Conservation (phyloP, 2,329 filamentous ascomycete genomes). For the Colletotrichum graminicola region DNA sequence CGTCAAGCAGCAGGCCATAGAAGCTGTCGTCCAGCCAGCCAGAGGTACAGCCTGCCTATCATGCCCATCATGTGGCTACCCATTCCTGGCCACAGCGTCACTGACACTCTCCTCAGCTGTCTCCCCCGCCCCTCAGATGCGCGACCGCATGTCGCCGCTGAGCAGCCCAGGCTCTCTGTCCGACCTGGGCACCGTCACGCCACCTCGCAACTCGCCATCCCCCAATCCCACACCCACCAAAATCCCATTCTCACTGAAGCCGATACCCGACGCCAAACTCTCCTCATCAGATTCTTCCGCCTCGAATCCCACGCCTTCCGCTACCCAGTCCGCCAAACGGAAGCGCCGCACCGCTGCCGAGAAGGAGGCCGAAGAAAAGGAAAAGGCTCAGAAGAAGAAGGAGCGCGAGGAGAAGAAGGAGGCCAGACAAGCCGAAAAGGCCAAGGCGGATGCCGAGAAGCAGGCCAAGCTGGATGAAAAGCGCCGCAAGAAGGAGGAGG, state of each 20-base stretch:
- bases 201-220: conserved; percentile 53
- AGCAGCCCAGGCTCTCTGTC: conserved; percentile 49
- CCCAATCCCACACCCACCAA: conserved; percentile 44
- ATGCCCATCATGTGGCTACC: neutral
- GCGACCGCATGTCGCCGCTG: conserved; percentile 30
- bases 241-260: conserved; percentile 5
- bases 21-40: conserved; percentile 21
- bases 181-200: conserved; percentile 58
- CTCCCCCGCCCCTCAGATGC: conserved; percentile 19
- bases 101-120: conserved; percentile 4
- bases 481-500: conserved; percentile 64
- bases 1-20: conserved; percentile 37
- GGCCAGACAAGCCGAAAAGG: conserved; percentile 54
- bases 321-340: conserved; percentile 54
- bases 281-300: conserved; percentile 32
- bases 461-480: conserved; percentile 57
- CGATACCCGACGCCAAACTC: conserved; percentile 6
- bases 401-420: conserved; percentile 48
- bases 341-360: conserved; percentile 59
- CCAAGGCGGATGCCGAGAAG: conserved; percentile 51
- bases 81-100: neutral
- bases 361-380: conserved; percentile 52
- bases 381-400: conserved; percentile 47
- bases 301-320: conserved; percentile 23
- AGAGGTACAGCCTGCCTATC: conserved; percentile 17